Evolutionary conservation across 441 rosid species (phyloP).

Genomic region (Capsella rubella): DNA sequence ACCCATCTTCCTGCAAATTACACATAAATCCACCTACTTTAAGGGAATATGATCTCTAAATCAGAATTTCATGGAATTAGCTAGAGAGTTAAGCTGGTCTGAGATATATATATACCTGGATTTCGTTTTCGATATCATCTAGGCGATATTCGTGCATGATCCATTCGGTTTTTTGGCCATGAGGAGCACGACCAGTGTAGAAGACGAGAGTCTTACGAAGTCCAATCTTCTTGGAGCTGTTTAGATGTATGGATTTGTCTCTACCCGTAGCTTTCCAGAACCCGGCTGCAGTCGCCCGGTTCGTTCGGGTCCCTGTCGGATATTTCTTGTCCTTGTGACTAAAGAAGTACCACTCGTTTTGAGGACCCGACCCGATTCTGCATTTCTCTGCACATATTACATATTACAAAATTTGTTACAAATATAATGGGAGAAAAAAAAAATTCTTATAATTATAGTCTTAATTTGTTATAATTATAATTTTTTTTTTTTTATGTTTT

Average conservation of each 20-base stretch:
- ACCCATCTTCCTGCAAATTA: constrained; percentile 47
- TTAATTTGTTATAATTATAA: too few relatives aligned
- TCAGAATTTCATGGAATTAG: not conserved
- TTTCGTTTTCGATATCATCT: constrained; percentile 60
- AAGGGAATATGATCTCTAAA: not conserved
- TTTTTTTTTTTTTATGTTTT: not conserved
- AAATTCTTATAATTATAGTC: too few relatives aligned
- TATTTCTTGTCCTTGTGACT: constrained; percentile 83
- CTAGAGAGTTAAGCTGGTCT: not conserved
- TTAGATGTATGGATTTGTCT: constrained; percentile 72
- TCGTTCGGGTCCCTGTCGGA: constrained; percentile 79
- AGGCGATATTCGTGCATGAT: constrained; percentile 84
- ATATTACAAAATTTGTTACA: not conserved
- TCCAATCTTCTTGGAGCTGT: constrained; percentile 67
- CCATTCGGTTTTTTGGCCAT: constrained; percentile 80
- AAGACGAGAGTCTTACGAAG: constrained; percentile 82
- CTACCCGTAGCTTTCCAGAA: constrained; percentile 85
- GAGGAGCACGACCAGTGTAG: constrained; percentile 84
- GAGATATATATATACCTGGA: constrained; percentile 56
- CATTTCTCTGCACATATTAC: constrained; percentile 56
- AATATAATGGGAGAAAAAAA: not conserved
- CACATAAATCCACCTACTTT: not conserved
- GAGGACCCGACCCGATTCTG: constrained; percentile 76
- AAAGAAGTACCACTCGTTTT: constrained; percentile 81
- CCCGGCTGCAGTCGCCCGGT: constrained; percentile 77